Evolutionary conservation across 2,329 filamentous ascomycete genomes (phyloP), one percentile per base, ranked within the genome.

Genomic region (Sarocladiaceae sp.): DNA sequence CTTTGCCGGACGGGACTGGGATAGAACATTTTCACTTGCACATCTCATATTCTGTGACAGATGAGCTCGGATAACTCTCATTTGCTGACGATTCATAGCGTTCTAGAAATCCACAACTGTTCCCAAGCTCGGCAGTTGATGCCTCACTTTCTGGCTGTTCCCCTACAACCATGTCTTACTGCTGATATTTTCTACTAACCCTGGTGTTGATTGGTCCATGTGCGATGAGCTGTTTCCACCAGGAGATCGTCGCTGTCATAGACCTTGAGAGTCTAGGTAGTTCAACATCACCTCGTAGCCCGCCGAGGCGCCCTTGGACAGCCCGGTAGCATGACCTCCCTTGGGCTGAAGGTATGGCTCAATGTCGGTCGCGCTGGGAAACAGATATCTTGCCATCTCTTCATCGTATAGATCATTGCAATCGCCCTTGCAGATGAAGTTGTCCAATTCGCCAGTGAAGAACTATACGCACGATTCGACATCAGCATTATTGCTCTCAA

Each of bases 391-490:
- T 15, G 25, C 40, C 25, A 17, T 17, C 5, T 7, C n/a, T n/a
- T 4, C 8, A 25, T 46, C n/a, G 25, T 18, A 46, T 12, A 46
- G 6, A n/a, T 25, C 40, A 22, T 25, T 46, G 40, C 40, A 46
- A 18, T 46, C 40, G 7, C 40, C 40, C 10, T 46, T 46, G 18
- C 40, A 46, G 40, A 46, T 46, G 40, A 11, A 46, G 40, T 46
- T 46, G 40, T 46, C 40, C 4, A 11, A 28, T 15, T 46, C 40
- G 22, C 40, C 25, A 12, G 40, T 46, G 11, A 28, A 29, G 23
- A 46, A 46, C 40, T 46, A 18, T 7, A 10, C 7, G 8, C 5
- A 42, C 4, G 23, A 42, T 6, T 15, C 29, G 29, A 15, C 8
- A 33, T 8, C 29, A 10, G 8, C 10, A 33, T 33, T 8, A 33